Evolutionary conservation across 2,329 filamentous ascomycete species (phyloP), one percentile per base, ranked within the genome.

Genomic region (Stenocarpella maydis): DNA sequence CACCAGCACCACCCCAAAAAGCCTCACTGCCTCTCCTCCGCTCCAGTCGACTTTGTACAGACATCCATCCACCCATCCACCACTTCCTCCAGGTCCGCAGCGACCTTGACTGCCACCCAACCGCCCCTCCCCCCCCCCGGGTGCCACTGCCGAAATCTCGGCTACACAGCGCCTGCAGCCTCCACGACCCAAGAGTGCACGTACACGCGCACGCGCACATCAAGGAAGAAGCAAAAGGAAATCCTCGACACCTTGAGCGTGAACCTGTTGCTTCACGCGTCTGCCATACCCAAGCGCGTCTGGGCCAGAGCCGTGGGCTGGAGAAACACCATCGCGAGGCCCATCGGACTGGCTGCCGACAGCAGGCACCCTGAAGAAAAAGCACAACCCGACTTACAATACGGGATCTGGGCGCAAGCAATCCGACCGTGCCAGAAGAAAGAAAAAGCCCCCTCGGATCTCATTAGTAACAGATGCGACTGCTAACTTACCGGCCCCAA

Each of bases 101-200:
- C 41, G 19, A 8, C 28, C 26, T 47, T 31, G 43, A 45, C 26
- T 45, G 43, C 58, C 58, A n/a, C 31, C 55, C 55, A n/a, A 45
- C 28, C 41, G 9, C 53, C 55, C 58, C 58, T 45, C n/a, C n/a
- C n/a, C n/a, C n/a, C n/a, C n/a, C n/a, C n/a, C n/a, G n/a, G n/a
- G 58, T 47, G 41, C 58, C 58, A 34, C 28, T 47, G 58, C 58
- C 58, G 41, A 47, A 61, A 47, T 47, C 58, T 61, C 58, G 58
- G 58, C 58, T 61, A 61, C 58, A 61, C 58, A 61, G 43, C 58
- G 58, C 58, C 58, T 61, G 58, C 58, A 61, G 58, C 58, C 58
- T 47, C 41, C 19, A 47, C 58, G n/a, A 9, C 41, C 26, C 58
- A 9, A 12, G 26, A 61, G 58, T 17, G 58, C 28, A 61, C 55